phyloP scores from a whole-genome alignment of 2,329 filamentous ascomycete genomes.

The Aspergillus hortae region DNA sequence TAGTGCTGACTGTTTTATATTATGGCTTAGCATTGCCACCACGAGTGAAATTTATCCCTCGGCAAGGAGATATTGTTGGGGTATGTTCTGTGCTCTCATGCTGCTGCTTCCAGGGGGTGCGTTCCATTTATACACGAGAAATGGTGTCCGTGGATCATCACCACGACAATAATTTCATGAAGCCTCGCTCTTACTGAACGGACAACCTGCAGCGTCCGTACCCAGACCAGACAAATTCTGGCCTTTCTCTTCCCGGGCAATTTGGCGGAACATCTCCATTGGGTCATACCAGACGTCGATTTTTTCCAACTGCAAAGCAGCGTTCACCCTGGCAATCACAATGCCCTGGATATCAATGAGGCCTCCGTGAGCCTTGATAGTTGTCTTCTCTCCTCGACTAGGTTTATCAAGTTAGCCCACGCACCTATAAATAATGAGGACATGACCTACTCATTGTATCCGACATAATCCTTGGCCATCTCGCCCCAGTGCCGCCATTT shows the following conservation, averaged over 20 bases:
- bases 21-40: too few species aligned
- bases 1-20: too few species aligned
- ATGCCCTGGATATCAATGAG: slow-evolving; percentile 62
- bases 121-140: too few species aligned
- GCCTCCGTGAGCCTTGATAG: slow-evolving; percentile 58
- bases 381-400: slow-evolving; percentile 62
- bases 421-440: not conserved
- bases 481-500: slow-evolving; percentile 66
- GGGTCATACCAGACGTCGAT: slow-evolving; percentile 66
- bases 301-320: slow-evolving; percentile 54
- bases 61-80: too few species aligned
- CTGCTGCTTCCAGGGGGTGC: too few species aligned
- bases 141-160: too few species aligned
- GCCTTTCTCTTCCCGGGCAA: slow-evolving; percentile 32
- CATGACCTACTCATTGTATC: slow-evolving; percentile 56
- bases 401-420: too few species aligned
- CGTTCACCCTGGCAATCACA: slow-evolving; percentile 60
- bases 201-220: not conserved
- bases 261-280: slow-evolving; percentile 64
- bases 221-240: not conserved
- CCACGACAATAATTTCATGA: not conserved
- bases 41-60: too few species aligned
- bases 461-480: slow-evolving; percentile 65
- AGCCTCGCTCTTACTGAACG: not conserved
- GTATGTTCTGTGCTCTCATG: too few species aligned